Percentiles rank a stretch among this genome's conserved stretches.
Conservation (phyloP, 2,329 filamentous ascomycete genomes). For the Cladorrhinum sp. region DNA sequence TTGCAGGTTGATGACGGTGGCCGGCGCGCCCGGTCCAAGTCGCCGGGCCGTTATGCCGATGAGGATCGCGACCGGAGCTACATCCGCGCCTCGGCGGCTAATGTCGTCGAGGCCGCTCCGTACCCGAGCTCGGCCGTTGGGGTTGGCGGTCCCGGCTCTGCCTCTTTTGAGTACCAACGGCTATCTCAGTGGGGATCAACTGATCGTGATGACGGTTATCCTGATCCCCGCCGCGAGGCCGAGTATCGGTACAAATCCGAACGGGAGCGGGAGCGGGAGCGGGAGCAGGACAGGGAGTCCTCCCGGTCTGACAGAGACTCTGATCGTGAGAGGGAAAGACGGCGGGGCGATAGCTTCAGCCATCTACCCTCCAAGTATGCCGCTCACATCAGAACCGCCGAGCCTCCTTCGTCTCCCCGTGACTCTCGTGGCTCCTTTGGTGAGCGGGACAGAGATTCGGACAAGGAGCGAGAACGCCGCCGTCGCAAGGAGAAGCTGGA, state of each 20-base stretch:
- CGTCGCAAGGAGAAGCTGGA: conserved; percentile 29
- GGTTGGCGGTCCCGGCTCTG: conserved; percentile 31
- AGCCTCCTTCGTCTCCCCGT: conserved; percentile 27
- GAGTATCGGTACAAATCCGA: conserved; percentile 26
- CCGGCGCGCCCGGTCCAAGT: conserved; percentile 47
- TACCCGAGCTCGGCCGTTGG: conserved; percentile 39
- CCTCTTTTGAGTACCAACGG: conserved; percentile 33
- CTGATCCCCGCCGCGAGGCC: conserved; percentile 29
- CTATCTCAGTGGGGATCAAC: conserved; percentile 34
- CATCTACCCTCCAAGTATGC: conserved; percentile 50
- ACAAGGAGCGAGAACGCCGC: conserved; percentile 30
- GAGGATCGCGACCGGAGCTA: conserved; percentile 35
- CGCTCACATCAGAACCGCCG: conserved; percentile 32
- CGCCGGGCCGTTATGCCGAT: conserved; percentile 39
- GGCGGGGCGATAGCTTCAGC: conserved; percentile 36
- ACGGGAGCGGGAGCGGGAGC: conserved; percentile 30
- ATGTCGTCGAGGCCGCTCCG: conserved; percentile 42
- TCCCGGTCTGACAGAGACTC: conserved; percentile 26
- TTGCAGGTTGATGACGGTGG: conserved; percentile 46
- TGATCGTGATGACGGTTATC: conserved; percentile 24
- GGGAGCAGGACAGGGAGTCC: conserved; percentile 26
- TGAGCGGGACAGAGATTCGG: conserved; percentile 26
- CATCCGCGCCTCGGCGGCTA: conserved; percentile 31
- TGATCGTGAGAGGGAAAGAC: conserved; percentile 33
- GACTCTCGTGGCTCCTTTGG: conserved; percentile 30